Base-by-base conservation (phyloP, 2,329 filamentous ascomycete genomes). In the Trichoderma aggressivum region DNA sequence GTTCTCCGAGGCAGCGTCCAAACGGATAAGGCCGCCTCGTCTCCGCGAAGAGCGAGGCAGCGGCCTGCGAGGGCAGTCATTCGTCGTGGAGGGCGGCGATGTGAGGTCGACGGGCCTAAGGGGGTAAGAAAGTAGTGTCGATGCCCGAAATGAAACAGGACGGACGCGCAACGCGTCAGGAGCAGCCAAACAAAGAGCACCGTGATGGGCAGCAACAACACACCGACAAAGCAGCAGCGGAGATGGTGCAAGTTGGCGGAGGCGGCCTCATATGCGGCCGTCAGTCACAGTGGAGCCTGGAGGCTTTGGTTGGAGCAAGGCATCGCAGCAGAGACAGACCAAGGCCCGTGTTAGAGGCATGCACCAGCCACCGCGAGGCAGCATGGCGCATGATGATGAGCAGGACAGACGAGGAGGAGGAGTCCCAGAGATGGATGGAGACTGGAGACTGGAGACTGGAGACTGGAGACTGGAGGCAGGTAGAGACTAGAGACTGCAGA, bases 231-330 rank as follows among this genome's bases (percentile, higher is more conserved):
- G 75, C 75, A 76, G 75, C 70, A 64, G 70, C 64, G 70, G 70
- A 72, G 65, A 72, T 63, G 59, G 70, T 69, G 64, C 43, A 60
- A 62, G 71, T 21, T 73, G 77, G 36, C 72, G 72, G 76, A 73
- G 79, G 78, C 78, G 79, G 47, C 73, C 73, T 73, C 68, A 75
- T 76, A 79, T 79, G 79, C 78, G 79, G 78, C 79, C n/a, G n/a
- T n/a, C 79, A 74, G 76, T 78, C 77, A 76, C 74, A 77, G 79
- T 80, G 79, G 79, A 77, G 76, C 74, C 74, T 74, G 34, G 39
- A 56, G 73, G 61, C 21, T 36, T 32, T 76, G 72, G 72, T 76
- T 78, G 76, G 75, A 76, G 73, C 72, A 14, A 30, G 26, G 55
- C 55, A 32, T 32, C 14, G 28, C 56, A 59, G 28, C 56, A 21